phyloP scores from a whole-genome alignment of 257 asterid genomes.

The Coffea canephora region DNA sequence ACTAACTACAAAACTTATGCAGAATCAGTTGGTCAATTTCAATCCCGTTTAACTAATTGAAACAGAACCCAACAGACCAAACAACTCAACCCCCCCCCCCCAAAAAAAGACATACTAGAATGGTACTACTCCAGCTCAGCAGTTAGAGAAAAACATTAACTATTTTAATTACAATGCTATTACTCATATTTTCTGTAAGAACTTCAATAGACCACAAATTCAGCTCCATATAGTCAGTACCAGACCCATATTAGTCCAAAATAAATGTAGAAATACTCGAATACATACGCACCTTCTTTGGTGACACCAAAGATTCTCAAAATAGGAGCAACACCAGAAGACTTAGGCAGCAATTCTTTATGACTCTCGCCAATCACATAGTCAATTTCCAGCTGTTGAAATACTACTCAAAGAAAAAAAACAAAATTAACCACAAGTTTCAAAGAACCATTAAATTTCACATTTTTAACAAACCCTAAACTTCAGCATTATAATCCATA shows the following conservation, averaged over 20 bases:
- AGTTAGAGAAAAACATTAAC: not conserved
- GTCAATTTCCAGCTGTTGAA: slow-evolving; percentile 96
- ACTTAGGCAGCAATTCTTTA: slow-evolving; percentile 65
- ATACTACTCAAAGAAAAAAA: slow-evolving; percentile 36
- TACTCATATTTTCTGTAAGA: too few relatives aligned
- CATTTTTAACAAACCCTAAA: slow-evolving; percentile 19
- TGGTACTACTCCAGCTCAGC: not conserved
- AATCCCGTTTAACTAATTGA: not conserved
- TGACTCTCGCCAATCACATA: slow-evolving; percentile 75
- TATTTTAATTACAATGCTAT: not conserved
- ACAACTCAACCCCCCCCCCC: not conserved
- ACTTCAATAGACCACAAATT: not conserved
- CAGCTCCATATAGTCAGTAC: not conserved
- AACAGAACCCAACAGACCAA: not conserved
- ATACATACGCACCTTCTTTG: slow-evolving; percentile 55
- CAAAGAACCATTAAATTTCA: not conserved
- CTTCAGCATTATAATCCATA: slow-evolving; percentile 8
- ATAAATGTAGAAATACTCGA: not conserved
- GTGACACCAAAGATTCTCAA: slow-evolving; percentile 90
- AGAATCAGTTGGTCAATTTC: not conserved
- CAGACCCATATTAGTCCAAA: not conserved
- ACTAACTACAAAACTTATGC: too few relatives aligned
- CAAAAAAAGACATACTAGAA: not conserved
- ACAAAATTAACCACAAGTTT: slow-evolving; percentile 7
- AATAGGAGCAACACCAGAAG: slow-evolving; percentile 81